A percentile compares a stretch with the other conserved stretches of the same genome.
Evolutionary conservation across 1,284 basidiomycete species (phyloP).

Genomic region (Trametes polyzona): DNA sequence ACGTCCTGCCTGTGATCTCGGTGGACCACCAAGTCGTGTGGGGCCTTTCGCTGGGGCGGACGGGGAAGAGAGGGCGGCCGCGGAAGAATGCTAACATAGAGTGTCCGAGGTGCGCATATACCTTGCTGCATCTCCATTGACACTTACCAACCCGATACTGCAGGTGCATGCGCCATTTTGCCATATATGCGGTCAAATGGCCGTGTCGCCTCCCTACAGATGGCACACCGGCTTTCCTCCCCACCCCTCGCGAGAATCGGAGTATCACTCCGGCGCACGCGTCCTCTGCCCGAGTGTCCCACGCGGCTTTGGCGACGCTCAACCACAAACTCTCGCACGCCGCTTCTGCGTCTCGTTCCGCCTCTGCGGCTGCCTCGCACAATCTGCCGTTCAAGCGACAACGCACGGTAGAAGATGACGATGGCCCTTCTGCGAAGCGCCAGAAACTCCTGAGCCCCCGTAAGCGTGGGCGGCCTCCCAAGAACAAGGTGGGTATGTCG

Average conservation of each 20-base stretch:
- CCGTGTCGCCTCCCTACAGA: slow-evolving; percentile 60
- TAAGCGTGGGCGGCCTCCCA: slow-evolving; percentile 30
- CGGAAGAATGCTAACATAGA: slow-evolving; percentile 66
- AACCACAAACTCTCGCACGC: slow-evolving; percentile 58
- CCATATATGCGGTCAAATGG: slow-evolving; percentile 74
- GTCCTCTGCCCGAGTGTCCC: slow-evolving; percentile 44
- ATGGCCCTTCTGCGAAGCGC: slow-evolving; percentile 46
- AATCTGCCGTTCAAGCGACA: slow-evolving; percentile 35
- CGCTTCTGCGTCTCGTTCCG: slow-evolving; percentile 29
- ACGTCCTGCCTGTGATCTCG: slow-evolving; percentile 70
- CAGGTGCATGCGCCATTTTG: slow-evolving; percentile 77
- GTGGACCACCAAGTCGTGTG: slow-evolving; percentile 74
- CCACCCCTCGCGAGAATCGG: slow-evolving; percentile 51
- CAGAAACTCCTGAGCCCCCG: slow-evolving; percentile 30
- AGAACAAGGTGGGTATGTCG: slow-evolving; percentile 43
- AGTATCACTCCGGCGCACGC: slow-evolving; percentile 47
- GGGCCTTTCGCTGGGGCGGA: slow-evolving; percentile 59
- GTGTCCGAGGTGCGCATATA: slow-evolving; percentile 65
- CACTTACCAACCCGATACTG: slow-evolving; percentile 1
- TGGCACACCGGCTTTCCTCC: slow-evolving; percentile 45
- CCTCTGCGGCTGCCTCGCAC: slow-evolving; percentile 26
- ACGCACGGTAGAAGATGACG: slow-evolving; percentile 40
- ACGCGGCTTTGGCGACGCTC: slow-evolving; percentile 51
- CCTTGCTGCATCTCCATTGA: slow-evolving; percentile 14
- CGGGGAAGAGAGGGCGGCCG: slow-evolving; percentile 39